These are phyloP conservation scores for Oemleria cerasiformis DNA, from an alignment of 306 rosid genomes.

Conservation along the genomic window DNA sequence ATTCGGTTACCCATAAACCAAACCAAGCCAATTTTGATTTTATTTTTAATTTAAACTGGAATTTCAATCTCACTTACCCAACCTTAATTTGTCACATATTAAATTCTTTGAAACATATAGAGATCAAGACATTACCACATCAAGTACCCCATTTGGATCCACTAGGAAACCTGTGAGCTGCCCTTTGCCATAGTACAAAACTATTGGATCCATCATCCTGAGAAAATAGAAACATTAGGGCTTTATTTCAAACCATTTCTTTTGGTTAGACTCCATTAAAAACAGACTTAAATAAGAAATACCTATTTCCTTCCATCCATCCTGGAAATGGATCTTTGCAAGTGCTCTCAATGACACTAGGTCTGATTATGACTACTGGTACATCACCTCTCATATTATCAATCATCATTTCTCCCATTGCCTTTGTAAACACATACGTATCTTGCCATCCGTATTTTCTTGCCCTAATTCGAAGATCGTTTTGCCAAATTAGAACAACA, in stretches of 20 bases:
- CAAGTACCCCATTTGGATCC: slow-evolving; percentile 84
- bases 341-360: slow-evolving; percentile 97
- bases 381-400: slow-evolving; percentile 72
- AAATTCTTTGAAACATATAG: background rate
- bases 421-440: slow-evolving; percentile 94
- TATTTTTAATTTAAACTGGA: no score
- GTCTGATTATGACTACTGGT: slow-evolving; percentile 81
- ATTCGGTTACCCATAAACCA: no score
- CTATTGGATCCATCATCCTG: slow-evolving; percentile 98
- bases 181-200: slow-evolving; percentile 91
- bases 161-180: slow-evolving; percentile 84
- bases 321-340: slow-evolving; percentile 87
- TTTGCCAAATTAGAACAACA: background rate
- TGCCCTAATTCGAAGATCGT: slow-evolving; percentile 46
- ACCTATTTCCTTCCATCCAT: slow-evolving; percentile 99
- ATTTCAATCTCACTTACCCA: no score
- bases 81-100: no score
- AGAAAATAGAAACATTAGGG: slow-evolving; percentile 3
- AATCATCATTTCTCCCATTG: slow-evolving; percentile 97
- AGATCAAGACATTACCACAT: slow-evolving; percentile 49
- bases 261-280: background rate
- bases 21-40: no score
- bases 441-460: slow-evolving; percentile 89
- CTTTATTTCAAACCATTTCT: slow-evolving; percentile 10
- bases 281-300: background rate